Percentiles rank a stretch among this genome's conserved stretches.
These are phyloP conservation scores for Geranium rotundifolium DNA, from an alignment of 345 rosid species.

Conservation along the genomic window DNA sequence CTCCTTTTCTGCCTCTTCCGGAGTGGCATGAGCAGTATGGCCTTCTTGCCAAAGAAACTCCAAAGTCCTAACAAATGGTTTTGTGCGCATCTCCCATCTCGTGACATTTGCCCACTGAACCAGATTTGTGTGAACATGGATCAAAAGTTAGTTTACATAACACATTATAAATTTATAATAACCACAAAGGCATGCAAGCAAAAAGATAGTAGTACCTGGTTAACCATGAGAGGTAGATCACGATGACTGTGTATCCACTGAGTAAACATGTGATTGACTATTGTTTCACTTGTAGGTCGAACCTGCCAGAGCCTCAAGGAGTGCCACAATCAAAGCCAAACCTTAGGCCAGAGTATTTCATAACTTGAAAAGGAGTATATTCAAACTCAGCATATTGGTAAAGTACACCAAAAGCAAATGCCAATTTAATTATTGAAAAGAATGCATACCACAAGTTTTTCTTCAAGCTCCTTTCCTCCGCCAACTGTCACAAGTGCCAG, in stretches of 20 bases:
- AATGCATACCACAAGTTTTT: conserved; percentile 77
- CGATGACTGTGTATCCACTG: conserved; percentile 95
- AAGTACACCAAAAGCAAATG: neutral
- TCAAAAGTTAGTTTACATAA: neutral
- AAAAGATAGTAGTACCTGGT: conserved; percentile 49
- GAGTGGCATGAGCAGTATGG: conserved; percentile 87
- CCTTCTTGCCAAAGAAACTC: conserved; percentile 99
- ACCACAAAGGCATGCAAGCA: too few species aligned
- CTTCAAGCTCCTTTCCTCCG: conserved; percentile 91
- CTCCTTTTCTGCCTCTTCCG: conserved; percentile 88
- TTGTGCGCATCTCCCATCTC: conserved; percentile 92
- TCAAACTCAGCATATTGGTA: neutral
- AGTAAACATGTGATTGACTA: conserved; percentile 92
- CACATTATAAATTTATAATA: too few species aligned
- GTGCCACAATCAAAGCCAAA: conserved; percentile 59
- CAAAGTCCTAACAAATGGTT: conserved; percentile 90
- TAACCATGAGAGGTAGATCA: conserved; percentile 90
- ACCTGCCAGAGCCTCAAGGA: conserved; percentile 94
- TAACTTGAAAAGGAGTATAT: conserved; percentile 4
- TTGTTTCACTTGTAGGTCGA: conserved; percentile 92
- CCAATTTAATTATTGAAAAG: neutral
- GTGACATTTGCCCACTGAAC: conserved; percentile 92
- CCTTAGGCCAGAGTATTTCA: conserved; percentile 32
- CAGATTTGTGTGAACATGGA: neutral
- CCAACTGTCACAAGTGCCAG: conserved; percentile 81